phyloP scores from a whole-genome alignment of 129 eudicot genomes.

The Tagetes patula region DNA sequence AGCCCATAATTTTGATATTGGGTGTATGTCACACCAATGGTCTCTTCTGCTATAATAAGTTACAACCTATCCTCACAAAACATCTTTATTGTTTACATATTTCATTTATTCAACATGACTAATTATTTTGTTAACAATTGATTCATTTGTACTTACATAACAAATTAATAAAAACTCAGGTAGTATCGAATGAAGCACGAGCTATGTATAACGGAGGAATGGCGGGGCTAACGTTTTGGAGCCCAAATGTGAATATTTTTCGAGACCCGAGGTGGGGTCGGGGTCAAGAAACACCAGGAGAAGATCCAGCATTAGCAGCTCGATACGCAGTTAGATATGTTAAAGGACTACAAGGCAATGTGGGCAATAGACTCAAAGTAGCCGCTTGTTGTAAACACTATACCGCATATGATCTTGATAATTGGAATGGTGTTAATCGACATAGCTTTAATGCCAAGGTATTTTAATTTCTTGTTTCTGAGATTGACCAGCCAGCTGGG shows the following conservation, averaged over 20 bases:
- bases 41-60: conserved; percentile 22
- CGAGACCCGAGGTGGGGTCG: conserved; percentile 98
- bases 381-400: conserved; percentile 97
- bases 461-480: background rate
- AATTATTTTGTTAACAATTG: background rate
- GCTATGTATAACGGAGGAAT: conserved; percentile 94
- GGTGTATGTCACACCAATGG: conserved; percentile 14
- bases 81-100: background rate
- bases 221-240: conserved; percentile 92
- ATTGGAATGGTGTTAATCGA: conserved; percentile 80
- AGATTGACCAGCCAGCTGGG: too few species aligned
- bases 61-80: conserved; percentile 31
- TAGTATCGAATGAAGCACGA: conserved; percentile 87
- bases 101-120: conserved; percentile 14
- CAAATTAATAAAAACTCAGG: conserved; percentile 34
- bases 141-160: conserved; percentile 9
- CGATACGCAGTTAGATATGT: conserved; percentile 76
- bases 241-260: conserved; percentile 89
- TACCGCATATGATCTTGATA: conserved; percentile 92
- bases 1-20: conserved; percentile 30
- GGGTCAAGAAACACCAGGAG: conserved; percentile 98
- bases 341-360: conserved; percentile 73
- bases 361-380: conserved; percentile 59
- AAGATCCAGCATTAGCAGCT: conserved; percentile 72
- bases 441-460: conserved; percentile 90